Conservation (phyloP, 2,329 filamentous ascomycete genomes). For the Elsinoe ampelina region DNA sequence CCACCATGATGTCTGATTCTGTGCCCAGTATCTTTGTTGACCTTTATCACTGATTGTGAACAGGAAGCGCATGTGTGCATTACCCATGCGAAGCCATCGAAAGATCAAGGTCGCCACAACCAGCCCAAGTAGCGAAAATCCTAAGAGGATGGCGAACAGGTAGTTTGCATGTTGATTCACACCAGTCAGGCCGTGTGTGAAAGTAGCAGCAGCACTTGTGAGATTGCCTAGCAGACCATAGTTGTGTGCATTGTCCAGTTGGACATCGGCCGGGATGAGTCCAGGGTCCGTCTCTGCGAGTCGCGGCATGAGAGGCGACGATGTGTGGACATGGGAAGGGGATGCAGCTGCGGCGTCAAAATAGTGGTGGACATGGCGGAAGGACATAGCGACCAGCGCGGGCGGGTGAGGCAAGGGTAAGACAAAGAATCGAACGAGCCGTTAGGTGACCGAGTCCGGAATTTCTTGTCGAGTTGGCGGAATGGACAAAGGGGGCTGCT, state of each 20-base stretch:
- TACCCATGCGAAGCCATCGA: slow-evolving; percentile 34
- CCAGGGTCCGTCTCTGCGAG: slow-evolving; percentile 4
- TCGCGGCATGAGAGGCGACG: slow-evolving; percentile 7
- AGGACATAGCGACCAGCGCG: slow-evolving; percentile 18
- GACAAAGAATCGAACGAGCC: slow-evolving; percentile 11
- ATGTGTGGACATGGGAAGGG: slow-evolving; percentile 10
- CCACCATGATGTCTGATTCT: slow-evolving; percentile 37
- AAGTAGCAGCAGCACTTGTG: slow-evolving; percentile 18
- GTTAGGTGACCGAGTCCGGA: slow-evolving; percentile 16
- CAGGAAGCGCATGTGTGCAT: slow-evolving; percentile 37
- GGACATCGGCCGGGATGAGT: not conserved
- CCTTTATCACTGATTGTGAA: slow-evolving; percentile 34
- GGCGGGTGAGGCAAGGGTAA: not conserved
- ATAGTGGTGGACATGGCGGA: slow-evolving; percentile 15
- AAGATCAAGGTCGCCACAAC: slow-evolving; percentile 32
- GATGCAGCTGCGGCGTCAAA: slow-evolving; percentile 11
- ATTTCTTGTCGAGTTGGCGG: slow-evolving; percentile 5
- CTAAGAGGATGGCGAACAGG: slow-evolving; percentile 36
- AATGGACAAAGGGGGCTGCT: slow-evolving; percentile 14
- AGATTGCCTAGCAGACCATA: slow-evolving; percentile 16
- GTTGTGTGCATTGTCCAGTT: slow-evolving; percentile 12
- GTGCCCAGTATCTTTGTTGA: slow-evolving; percentile 38
- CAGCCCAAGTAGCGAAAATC: slow-evolving; percentile 29
- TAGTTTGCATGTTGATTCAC: slow-evolving; percentile 41
- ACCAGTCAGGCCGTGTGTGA: slow-evolving; percentile 37